Evolutionary conservation across 169 alveolate species (phyloP).

Genomic region (Plasmodium berghei): DNA sequence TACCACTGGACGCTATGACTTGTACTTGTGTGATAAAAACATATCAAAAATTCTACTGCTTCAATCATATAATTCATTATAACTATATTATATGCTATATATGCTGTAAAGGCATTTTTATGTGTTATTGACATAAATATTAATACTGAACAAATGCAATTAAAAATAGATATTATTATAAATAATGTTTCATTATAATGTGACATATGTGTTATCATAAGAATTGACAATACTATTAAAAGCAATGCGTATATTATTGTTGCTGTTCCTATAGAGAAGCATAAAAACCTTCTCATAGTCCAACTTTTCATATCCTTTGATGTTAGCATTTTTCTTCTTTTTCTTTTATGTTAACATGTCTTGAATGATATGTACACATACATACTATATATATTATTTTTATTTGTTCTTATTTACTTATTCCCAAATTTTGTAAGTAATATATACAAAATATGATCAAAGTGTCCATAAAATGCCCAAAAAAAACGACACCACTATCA

Average conservation of each 20-base stretch:
- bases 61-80: slow-evolving; percentile 68
- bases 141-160: slow-evolving; percentile 36
- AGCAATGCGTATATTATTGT: slow-evolving; percentile 47
- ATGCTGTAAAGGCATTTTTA: slow-evolving; percentile 76
- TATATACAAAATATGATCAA: too few species aligned
- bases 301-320: slow-evolving; percentile 68
- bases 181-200: slow-evolving; percentile 67
- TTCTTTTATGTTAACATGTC: too few species aligned
- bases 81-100: slow-evolving; percentile 70
- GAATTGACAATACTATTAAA: slow-evolving; percentile 40
- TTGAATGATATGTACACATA: neutral
- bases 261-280: slow-evolving; percentile 73
- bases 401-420: too few species aligned
- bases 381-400: too few species aligned
- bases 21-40: slow-evolving; percentile 56
- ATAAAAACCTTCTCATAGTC: slow-evolving; percentile 72
- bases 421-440: too few species aligned
- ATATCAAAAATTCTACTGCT: slow-evolving; percentile 51
- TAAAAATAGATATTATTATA: slow-evolving; percentile 46
- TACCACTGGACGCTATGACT: slow-evolving; percentile 75
- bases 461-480: too few species aligned
- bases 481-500: too few species aligned
- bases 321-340: slow-evolving; percentile 33
- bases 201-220: slow-evolving; percentile 69
- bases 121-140: slow-evolving; percentile 54